Evolutionary conservation across 441 rosid genomes (phyloP), one percentile per base, ranked within the genome.

Genomic region (Erodium texanum): DNA sequence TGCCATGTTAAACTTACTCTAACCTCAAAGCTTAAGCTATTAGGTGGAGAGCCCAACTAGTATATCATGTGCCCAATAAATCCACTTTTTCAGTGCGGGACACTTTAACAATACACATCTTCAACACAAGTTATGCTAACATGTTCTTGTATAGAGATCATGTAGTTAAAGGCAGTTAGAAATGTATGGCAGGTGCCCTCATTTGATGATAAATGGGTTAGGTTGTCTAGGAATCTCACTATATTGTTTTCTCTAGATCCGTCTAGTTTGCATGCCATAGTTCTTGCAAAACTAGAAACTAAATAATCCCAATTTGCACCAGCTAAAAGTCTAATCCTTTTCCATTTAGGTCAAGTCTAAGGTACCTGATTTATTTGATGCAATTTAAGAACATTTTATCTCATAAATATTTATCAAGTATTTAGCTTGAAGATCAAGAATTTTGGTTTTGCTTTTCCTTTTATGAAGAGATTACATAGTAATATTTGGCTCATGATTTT

Each of bases 161-260:
- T 27, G 7, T 62, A 19, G 65, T 24, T 24, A 62, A 62, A 61
- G 29, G 64, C 32, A 4, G 64, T 61, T 11, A 61, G 7, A 24
- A 24, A 62, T 24, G 16, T 62, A n/a, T 61, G 64, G 27, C 65
- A 62, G 14, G 19, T 14, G 38, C 38, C 65, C 65, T 62, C 65
- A 62, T 24, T 14, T 62, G 65, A 24, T 62, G 15, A 24, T 15
- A 38, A 5, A 62, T 62, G 65, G 38, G 11, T 61, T 61, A 61
- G 34, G 34, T 59, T 59, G 64, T 24, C 36, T 61, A 24, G 64
- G 64, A n/a, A 24, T 61, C 36, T 61, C 16, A 12, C 64, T 61
- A 4, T 61, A 11, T 61, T n/a, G 23, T 24, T 24, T 9, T 61
- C 32, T 10, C 32, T 24, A 14, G 36, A 7, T 22, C 23, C 32